A percentile compares a stretch with the other conserved stretches of the same genome.
phyloP scores from a whole-genome alignment of 2,329 filamentous ascomycete species.

The Penicillium sp. region DNA sequence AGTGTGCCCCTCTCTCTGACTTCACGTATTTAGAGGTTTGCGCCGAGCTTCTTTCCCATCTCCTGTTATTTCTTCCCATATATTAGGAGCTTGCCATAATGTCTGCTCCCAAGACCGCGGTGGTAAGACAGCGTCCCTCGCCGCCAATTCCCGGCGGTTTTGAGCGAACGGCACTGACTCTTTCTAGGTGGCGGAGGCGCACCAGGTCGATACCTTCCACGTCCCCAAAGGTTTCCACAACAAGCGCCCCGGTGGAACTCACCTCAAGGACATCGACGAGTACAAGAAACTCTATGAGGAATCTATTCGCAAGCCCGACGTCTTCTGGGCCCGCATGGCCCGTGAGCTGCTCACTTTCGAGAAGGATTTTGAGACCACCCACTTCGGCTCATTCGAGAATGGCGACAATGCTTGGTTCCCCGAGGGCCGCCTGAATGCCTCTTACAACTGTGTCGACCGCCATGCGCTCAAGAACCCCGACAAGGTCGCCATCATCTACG shows the following conservation, averaged over 20 bases:
- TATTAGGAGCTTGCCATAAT: slow-evolving; percentile 26
- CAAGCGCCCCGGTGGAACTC: slow-evolving; percentile 61
- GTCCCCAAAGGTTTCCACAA: slow-evolving; percentile 57
- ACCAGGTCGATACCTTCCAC: slow-evolving; percentile 52
- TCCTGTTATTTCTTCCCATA: neutral
- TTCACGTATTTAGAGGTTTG: slow-evolving; percentile 3
- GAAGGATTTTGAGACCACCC: slow-evolving; percentile 86
- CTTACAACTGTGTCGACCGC: slow-evolving; percentile 95
- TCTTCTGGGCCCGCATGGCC: slow-evolving; percentile 85
- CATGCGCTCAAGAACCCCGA: slow-evolving; percentile 94
- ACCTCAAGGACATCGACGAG: slow-evolving; percentile 59
- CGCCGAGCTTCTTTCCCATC: neutral
- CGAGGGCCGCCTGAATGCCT: slow-evolving; percentile 90
- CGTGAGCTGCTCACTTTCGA: slow-evolving; percentile 89
- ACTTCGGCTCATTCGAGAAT: slow-evolving; percentile 68
- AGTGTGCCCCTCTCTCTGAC: slow-evolving; percentile 1
- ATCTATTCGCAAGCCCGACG: slow-evolving; percentile 83
- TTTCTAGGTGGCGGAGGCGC: slow-evolving; percentile 45
- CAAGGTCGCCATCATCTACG: slow-evolving; percentile 95
- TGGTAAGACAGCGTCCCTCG: slow-evolving; percentile 34
- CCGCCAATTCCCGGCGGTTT: neutral
- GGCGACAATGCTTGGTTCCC: slow-evolving; percentile 94
- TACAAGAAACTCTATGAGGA: slow-evolving; percentile 68
- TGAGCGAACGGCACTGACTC: slow-evolving; percentile 12
- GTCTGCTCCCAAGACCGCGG: slow-evolving; percentile 40